phyloP scores from a whole-genome alignment of 2,329 filamentous ascomycete species.

The Amphichorda felina region DNA sequence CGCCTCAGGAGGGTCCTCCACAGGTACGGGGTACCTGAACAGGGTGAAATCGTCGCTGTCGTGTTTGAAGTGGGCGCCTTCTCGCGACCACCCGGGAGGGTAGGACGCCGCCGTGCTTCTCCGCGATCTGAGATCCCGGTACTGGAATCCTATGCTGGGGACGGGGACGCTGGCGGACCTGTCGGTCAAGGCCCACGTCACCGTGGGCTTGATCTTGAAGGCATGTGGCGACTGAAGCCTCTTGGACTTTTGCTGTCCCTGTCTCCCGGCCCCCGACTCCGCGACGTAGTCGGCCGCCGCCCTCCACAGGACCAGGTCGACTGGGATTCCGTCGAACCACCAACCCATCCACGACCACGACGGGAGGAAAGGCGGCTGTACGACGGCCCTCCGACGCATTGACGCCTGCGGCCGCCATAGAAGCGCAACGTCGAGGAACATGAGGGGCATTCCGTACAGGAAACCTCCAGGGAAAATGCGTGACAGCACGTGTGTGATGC shows the following conservation, averaged over 20 bases:
- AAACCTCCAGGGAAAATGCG: constrained; percentile 28
- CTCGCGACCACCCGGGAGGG: constrained; percentile 26
- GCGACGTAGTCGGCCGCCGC: constrained; percentile 29
- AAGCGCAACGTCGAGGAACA: constrained; percentile 31
- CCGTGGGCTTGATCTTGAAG: constrained; percentile 24
- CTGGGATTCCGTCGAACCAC: constrained; percentile 31
- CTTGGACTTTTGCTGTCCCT: constrained; percentile 8
- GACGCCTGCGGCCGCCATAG: constrained; percentile 32
- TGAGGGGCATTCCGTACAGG: constrained; percentile 31
- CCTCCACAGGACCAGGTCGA: constrained; percentile 28
- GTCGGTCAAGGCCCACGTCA: constrained; percentile 28
- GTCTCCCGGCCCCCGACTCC: neutral
- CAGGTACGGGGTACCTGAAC: constrained; percentile 29
- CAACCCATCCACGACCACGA: constrained; percentile 37
- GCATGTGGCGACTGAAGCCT: constrained; percentile 22
- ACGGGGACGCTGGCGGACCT: constrained; percentile 19
- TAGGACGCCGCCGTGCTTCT: constrained; percentile 13
- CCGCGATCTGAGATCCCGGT: constrained; percentile 21
- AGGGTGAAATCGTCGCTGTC: constrained; percentile 24
- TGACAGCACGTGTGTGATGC: constrained; percentile 28
- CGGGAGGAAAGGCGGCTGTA: constrained; percentile 24
- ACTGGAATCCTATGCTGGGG: constrained; percentile 23
- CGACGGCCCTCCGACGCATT: constrained; percentile 23
- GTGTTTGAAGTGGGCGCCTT: constrained; percentile 23
- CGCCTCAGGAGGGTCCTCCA: constrained; percentile 18